Conservation (phyloP, 306 rosid species). For the Lotus japonicus region DNA sequence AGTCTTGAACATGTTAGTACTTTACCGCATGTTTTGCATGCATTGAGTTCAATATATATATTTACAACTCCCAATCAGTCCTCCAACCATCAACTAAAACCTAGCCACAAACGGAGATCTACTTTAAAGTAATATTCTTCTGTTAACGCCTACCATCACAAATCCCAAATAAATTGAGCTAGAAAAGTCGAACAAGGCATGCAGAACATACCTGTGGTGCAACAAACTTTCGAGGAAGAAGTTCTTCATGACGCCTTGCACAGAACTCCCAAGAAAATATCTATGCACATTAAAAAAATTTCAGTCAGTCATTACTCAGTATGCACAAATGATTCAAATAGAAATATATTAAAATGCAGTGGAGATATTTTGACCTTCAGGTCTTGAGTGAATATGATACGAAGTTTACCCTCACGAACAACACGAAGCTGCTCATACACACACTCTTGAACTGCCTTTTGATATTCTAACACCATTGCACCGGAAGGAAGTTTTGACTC, state of each 20-base stretch:
- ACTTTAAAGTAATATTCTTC: background rate
- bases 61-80: too few species aligned
- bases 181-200: background rate
- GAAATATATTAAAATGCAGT: background rate
- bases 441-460: slow-evolving; percentile 91
- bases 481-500: slow-evolving; percentile 75
- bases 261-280: slow-evolving; percentile 94
- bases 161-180: background rate
- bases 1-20: background rate
- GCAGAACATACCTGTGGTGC: slow-evolving; percentile 78
- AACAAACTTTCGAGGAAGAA: slow-evolving; percentile 89
- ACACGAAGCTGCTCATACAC: slow-evolving; percentile 97
- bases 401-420: slow-evolving; percentile 97
- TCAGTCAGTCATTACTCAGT: slow-evolving; percentile 7
- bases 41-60: too few species aligned
- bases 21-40: too few species aligned
- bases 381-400: slow-evolving; percentile 74
- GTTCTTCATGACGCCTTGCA: slow-evolving; percentile 94
- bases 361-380: slow-evolving; percentile 50
- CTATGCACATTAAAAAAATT: slow-evolving; percentile 35
- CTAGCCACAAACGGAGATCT: background rate
- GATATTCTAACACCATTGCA: slow-evolving; percentile 82
- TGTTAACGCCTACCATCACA: background rate
- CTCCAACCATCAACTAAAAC: background rate
- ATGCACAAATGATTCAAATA: background rate